phyloP scores from a whole-genome alignment of 1,284 basidiomycete genomes.

The Ceratobasidium sp. region DNA sequence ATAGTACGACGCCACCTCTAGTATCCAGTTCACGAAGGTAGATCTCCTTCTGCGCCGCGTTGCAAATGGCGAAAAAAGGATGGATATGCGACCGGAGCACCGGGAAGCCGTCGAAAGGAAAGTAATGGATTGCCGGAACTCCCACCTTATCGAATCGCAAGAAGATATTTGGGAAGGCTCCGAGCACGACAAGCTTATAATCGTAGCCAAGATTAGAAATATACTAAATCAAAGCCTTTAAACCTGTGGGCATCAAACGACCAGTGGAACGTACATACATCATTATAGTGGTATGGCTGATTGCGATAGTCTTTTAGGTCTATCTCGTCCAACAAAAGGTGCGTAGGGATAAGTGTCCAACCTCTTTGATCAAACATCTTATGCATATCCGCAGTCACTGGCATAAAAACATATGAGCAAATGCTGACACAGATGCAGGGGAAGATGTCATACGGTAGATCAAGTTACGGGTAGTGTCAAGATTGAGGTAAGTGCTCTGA shows the following conservation, averaged over 20 bases:
- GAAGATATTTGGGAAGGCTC: neutral
- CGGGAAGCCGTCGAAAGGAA: neutral
- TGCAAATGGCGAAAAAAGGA: slow-evolving; percentile 3
- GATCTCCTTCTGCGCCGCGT: slow-evolving; percentile 3
- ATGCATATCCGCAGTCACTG: neutral
- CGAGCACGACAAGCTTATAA: neutral
- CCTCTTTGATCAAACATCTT: neutral
- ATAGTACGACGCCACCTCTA: neutral
- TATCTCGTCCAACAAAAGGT: neutral
- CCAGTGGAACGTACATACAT: neutral
- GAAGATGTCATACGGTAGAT: neutral
- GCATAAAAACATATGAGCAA: neutral
- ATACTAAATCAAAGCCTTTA: neutral
- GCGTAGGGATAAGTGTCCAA: neutral
- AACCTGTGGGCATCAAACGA: neutral
- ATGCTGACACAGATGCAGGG: neutral
- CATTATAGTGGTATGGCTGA: neutral
- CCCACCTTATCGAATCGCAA: neutral
- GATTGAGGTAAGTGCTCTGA: neutral
- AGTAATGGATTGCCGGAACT: neutral
- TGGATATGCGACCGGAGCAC: neutral
- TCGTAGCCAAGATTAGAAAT: neutral
- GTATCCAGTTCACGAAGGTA: neutral
- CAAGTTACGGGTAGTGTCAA: neutral
- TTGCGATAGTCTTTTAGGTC: neutral